phyloP scores from a whole-genome alignment of 345 rosid genomes.

The Lumnitzera racemosa region DNA sequence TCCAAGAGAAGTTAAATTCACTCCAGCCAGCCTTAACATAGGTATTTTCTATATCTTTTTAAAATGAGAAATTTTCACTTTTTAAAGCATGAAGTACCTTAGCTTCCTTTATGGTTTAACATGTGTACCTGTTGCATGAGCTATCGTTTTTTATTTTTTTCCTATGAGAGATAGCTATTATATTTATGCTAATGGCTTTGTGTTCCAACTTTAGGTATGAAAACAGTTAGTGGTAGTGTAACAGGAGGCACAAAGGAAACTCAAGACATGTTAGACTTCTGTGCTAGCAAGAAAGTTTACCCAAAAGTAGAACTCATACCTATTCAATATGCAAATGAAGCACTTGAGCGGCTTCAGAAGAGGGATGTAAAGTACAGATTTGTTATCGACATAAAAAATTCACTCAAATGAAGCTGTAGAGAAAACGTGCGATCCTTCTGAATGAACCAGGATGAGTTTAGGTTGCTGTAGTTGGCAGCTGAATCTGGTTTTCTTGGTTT shows the following conservation, averaged over 20 bases:
- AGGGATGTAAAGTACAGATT: slow-evolving; percentile 75
- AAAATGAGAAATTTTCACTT: neutral
- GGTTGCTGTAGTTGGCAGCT: too few species aligned
- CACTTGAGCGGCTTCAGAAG: slow-evolving; percentile 70
- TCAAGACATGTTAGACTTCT: slow-evolving; percentile 78
- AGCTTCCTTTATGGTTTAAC: neutral
- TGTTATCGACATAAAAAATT: slow-evolving; percentile 69
- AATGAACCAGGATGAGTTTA: too few species aligned
- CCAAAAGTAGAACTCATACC: slow-evolving; percentile 68
- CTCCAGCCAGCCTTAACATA: slow-evolving; percentile 51
- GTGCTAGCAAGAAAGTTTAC: slow-evolving; percentile 61
- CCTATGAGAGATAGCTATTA: too few species aligned
- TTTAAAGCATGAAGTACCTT: neutral
- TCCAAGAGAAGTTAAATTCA: slow-evolving; percentile 73
- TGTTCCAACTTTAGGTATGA: slow-evolving; percentile 43
- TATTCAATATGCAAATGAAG: slow-evolving; percentile 57
- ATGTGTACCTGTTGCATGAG: too few species aligned
- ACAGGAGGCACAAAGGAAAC: slow-evolving; percentile 58
- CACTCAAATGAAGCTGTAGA: slow-evolving; percentile 37
- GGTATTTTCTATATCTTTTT: slow-evolving; percentile 19
- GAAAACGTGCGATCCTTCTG: too few species aligned
- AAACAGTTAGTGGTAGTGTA: slow-evolving; percentile 51
- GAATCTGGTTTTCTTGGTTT: too few species aligned
- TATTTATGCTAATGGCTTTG: neutral
- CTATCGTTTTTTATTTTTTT: too few species aligned